Base-by-base conservation (phyloP, 495 filamentous ascomycete species). In the Geopyxis carbonaria region DNA sequence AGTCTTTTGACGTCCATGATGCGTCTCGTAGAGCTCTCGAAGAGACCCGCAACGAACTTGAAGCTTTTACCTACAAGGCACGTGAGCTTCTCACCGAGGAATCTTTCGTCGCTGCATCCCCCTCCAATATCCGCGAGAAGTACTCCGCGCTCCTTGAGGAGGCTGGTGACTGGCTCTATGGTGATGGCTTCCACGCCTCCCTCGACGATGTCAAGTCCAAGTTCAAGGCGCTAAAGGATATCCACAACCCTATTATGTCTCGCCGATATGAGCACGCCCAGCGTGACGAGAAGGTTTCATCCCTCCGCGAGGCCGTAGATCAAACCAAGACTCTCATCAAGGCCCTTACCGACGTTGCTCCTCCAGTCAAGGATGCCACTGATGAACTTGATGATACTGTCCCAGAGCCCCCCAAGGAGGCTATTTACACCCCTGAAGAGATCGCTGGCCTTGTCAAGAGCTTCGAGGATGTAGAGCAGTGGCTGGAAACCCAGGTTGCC, bases 141-240 rank as follows among this genome's bases (percentile, higher is more conserved):
- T 69, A 95, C 9, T 68, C 76, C 46, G 60, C 72, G 40, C 73
- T 73, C 49, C 63, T 75, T 28, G 67, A 66, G 22, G 72, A 70
- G 13, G 70, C 76, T 8, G 77, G 77, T 42, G 83, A 93, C 24
- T 95, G 89, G 87, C 70, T 97, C 22, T 92, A 93, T 55, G 78
- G 68, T 24, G 82, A 86, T 37, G 84, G 87, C 30, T 73, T 70
- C 5, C 70, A 80, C 37, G 84, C 89, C 0, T 61, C 70, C 27
- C 72, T 71, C 16, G 68, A 75, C 2, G 75, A 72, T 15, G 68
- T 93, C 56, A 76, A 73, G 55, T 65, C 67, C 19, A 76, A 72
- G 41, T 68, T 91, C 28, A 76, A 78, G 54, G 69, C 75, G 15
- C 52, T 93, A 38, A 66, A 76, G 45, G 44, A 58, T 6, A 62